These are phyloP conservation scores for Reutealis trisperma DNA, from an alignment of 345 rosid species.

Conservation along the genomic window DNA sequence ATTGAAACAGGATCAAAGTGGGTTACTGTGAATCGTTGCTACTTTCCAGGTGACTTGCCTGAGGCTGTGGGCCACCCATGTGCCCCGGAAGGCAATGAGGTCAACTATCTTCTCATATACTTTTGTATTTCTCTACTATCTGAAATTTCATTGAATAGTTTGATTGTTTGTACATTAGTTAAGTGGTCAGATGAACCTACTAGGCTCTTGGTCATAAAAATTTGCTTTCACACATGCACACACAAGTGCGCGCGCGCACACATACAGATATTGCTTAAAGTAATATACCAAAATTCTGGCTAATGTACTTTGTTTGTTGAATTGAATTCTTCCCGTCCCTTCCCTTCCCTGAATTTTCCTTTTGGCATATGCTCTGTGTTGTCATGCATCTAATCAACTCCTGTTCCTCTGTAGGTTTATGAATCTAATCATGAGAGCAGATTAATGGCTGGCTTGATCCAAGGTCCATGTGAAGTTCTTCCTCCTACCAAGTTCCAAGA, in stretches of 20 bases:
- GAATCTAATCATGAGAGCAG: conserved; percentile 60
- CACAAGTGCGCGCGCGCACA: too few species aligned
- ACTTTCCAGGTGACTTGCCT: conserved; percentile 68
- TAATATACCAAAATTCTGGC: neutral
- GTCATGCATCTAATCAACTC: conserved; percentile 1
- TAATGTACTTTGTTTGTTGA: conserved; percentile 6
- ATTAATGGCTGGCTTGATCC: conserved; percentile 50
- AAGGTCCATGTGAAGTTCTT: conserved; percentile 63
- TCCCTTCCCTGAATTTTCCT: conserved; percentile 10
- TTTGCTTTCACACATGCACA: neutral
- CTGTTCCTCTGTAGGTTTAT: conserved; percentile 48
- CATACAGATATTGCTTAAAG: neutral
- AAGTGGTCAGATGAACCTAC: neutral
- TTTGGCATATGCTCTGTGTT: neutral
- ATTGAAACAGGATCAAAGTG: conserved; percentile 52
- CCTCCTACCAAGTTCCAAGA: conserved; percentile 52
- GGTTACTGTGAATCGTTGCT: conserved; percentile 56
- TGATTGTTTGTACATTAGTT: neutral
- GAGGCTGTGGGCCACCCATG: conserved; percentile 58
- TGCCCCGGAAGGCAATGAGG: conserved; percentile 61
- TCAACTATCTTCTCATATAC: conserved; percentile 19
- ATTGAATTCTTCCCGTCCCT: neutral
- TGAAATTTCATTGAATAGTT: neutral
- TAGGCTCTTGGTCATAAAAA: neutral
- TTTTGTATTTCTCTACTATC: neutral